Evolutionary conservation across 192 early-diverging fungal species (phyloP).

Genomic region (Backusella psychrophila): DNA sequence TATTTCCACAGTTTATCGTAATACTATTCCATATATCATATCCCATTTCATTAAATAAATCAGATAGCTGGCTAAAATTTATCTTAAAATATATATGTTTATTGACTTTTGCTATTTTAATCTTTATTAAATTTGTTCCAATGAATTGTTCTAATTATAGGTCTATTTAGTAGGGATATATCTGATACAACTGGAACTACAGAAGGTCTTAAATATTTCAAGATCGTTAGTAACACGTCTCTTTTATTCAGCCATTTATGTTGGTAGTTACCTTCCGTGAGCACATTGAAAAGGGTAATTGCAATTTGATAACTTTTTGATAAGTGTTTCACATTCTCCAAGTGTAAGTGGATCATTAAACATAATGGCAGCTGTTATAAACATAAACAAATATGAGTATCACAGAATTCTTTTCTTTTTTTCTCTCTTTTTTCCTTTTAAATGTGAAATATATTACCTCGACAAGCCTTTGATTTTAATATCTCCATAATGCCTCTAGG

Average conservation of each 20-base stretch:
- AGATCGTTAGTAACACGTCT: neutral
- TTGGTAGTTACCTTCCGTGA: conserved; percentile 43
- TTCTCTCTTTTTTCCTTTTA: conserved; percentile 7
- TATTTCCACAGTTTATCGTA: conserved; percentile 1
- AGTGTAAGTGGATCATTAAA: conserved; percentile 63
- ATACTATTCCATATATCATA: conserved; percentile 7
- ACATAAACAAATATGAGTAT: neutral
- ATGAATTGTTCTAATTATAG: conserved; percentile 1
- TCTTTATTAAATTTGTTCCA: neutral
- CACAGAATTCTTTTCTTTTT: neutral
- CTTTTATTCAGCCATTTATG: neutral
- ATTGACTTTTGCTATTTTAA: neutral
- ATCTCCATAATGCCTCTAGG: conserved; percentile 68
- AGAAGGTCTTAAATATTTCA: conserved; percentile 11
- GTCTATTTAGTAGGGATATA: neutral
- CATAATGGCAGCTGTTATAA: conserved; percentile 64
- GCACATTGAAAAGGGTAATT: conserved; percentile 67
- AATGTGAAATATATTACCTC: conserved; percentile 30
- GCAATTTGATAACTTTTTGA: conserved; percentile 51
- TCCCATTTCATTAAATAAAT: neutral
- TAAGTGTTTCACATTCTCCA: conserved; percentile 49
- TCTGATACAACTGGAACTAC: neutral
- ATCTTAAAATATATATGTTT: neutral
- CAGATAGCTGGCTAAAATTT: neutral
- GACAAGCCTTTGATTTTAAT: conserved; percentile 73